Percentiles rank a stretch among this genome's conserved stretches.
Evolutionary conservation across 2,329 filamentous ascomycete species (phyloP).

Genomic region (Scleromitrula shiraiana): DNA sequence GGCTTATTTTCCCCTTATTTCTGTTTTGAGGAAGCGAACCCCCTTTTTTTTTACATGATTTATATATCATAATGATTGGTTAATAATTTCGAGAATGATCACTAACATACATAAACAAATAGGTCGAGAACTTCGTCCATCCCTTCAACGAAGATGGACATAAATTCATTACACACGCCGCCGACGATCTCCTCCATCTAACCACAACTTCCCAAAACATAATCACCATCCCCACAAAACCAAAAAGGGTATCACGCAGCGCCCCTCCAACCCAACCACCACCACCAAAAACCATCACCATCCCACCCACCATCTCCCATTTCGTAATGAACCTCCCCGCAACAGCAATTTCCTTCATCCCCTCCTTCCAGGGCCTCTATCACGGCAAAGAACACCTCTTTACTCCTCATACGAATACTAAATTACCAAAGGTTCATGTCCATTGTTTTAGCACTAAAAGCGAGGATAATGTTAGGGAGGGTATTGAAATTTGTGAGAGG

Average conservation of each 20-base stretch:
- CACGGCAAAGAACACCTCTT: constrained; percentile 61
- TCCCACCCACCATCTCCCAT: constrained; percentile 76
- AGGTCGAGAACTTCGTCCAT: constrained; percentile 62
- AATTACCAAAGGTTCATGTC: constrained; percentile 79
- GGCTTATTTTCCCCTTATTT: constrained; percentile 9
- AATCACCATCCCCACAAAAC: constrained; percentile 41
- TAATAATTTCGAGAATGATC: constrained; percentile 11
- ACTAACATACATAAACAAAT: constrained; percentile 4
- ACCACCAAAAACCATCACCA: constrained; percentile 37
- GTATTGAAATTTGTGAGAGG: constrained; percentile 58
- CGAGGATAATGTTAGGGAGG: constrained; percentile 58
- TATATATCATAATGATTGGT: constrained; percentile 18
- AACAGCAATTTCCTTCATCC: constrained; percentile 76
- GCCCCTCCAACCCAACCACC: constrained; percentile 24
- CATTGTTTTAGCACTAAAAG: constrained; percentile 87
- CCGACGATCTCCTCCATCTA: constrained; percentile 50
- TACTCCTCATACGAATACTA: constrained; percentile 45
- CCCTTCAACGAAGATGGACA: constrained; percentile 78
- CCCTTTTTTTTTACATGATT: constrained; percentile 9
- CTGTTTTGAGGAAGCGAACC: neutral
- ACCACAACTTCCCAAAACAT: constrained; percentile 42
- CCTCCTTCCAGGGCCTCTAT: constrained; percentile 71
- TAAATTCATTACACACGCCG: constrained; percentile 67
- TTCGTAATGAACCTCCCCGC: constrained; percentile 98
- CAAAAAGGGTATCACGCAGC: constrained; percentile 29